Evolutionary conservation across 306 rosid genomes (phyloP).

Genomic region (Cucumis sativus): Cucumber_9930_V3 NC_026659.2:27104001-27104500

Average conservation of each 20-base stretch:
- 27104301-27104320: conserved; percentile 47
- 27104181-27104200: neutral
- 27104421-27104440: neutral
- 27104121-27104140: neutral
- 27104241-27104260: conserved; percentile 57
- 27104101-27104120: neutral
- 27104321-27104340: conserved; percentile 72
- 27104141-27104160: neutral
- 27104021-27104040: neutral
- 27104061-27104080: neutral
- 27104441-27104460: neutral
- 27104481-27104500: neutral
- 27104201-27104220: neutral
- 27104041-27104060: neutral
- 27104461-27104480: neutral
- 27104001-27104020: neutral
- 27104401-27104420: neutral
- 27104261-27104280: conserved; percentile 77
- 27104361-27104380: conserved; percentile 71
- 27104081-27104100: too few species aligned
- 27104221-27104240: conserved; percentile 10
- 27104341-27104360: conserved; percentile 50
- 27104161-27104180: neutral
- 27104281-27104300: conserved; percentile 41
- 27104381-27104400: neutral